Base-by-base conservation (phyloP, 768 basidiomycete species). In the Pleurotus ostreatus region DNA sequence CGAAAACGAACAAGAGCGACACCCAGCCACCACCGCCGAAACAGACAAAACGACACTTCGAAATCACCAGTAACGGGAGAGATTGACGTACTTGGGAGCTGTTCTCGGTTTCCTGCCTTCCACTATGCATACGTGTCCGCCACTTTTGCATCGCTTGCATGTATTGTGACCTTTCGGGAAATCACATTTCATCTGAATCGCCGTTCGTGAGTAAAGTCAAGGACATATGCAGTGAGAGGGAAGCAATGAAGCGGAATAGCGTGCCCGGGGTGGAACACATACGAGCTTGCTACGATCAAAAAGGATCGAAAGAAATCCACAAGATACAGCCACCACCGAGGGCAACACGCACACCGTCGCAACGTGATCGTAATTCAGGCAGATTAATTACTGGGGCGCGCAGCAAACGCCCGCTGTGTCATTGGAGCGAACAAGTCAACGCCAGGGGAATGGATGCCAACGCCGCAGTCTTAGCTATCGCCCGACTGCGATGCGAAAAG, bases 71-170 rank as follows among this genome's bases (percentile, higher is more conserved):
- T 60, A 55, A 7, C 56, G 57, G 26, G 49, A 9, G 44, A 49
- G 45, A 62, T 44, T 55, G 56, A 83, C 90, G 82, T 69, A 93
- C 91, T 92, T 93, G 59, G 90, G 89, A 20, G 84, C 83, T 23
- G 81, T 86, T 64, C 84, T 78, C 55, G 83, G 87, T 72, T 89
- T 91, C 59, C 90, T 79, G 48, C 89, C 89, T 70, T 92, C 90
- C 39, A 92, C 89, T 61, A 92, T 84, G 67, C 91, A 93, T 43
- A 83, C 77, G 70, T 91, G 88, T 1, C 87, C 85, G 49, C 84
- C 81, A 23, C 78, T 63, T 62, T 81, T 85, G 70, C 91, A 93
- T 47, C 91, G 81, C 65, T 79, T 85, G 72, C 91, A 93, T n/a
- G 86, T 84, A 64, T 82, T 84, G 54, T 87, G 83, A 57, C 82